Conservation (phyloP, 345 rosid species). For the Rhodomyrtus tomentosa region DNA sequence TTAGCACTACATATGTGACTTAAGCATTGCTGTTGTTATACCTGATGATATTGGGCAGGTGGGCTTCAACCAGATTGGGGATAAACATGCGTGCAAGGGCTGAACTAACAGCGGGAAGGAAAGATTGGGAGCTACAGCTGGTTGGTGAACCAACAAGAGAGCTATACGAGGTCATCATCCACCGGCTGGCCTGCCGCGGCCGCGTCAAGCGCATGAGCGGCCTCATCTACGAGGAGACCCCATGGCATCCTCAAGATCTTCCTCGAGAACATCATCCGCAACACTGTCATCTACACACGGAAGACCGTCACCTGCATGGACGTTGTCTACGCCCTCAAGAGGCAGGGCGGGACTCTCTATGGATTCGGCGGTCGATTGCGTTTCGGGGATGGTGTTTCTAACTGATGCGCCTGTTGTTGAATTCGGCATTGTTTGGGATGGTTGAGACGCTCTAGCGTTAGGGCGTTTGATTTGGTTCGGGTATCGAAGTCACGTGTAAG, state of each 20-base stretch:
- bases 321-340: slow-evolving; percentile 7
- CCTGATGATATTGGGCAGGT: slow-evolving; percentile 41
- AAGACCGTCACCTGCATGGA: slow-evolving; percentile 8
- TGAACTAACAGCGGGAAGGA: slow-evolving; percentile 66
- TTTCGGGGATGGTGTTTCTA: neutral
- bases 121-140: slow-evolving; percentile 52
- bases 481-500: neutral
- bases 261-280: slow-evolving; percentile 6
- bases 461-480: neutral
- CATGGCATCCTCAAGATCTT: slow-evolving; percentile 4
- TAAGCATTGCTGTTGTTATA: neutral
- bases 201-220: slow-evolving; percentile 20
- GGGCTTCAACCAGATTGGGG: slow-evolving; percentile 36
- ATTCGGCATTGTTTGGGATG: neutral
- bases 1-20: neutral
- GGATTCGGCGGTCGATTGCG: slow-evolving; percentile 1
- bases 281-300: slow-evolving; percentile 1
- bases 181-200: slow-evolving; percentile 11
- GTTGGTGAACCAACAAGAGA: slow-evolving; percentile 90
- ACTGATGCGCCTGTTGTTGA: neutral
- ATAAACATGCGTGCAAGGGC: slow-evolving; percentile 67
- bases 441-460: neutral
- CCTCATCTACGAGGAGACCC: slow-evolving; percentile 15
- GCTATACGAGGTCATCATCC: neutral
- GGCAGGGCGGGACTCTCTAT: slow-evolving; percentile 10